Base-by-base conservation (phyloP, 2,329 filamentous ascomycete genomes). In the Fusarium floridanum region DNA sequence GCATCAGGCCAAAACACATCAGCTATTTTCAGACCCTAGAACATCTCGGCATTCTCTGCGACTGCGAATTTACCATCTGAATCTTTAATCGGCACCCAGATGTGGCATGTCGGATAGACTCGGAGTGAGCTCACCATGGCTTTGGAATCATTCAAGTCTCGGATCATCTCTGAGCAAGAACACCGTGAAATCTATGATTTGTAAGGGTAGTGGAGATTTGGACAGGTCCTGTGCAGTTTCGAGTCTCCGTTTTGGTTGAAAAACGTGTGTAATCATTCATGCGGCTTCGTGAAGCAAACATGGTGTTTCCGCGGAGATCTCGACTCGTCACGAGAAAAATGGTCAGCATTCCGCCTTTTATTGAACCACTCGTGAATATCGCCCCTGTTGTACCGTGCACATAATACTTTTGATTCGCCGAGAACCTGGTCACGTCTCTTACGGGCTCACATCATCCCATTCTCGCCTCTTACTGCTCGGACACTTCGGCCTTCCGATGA, bases 301-400 rank as follows among this genome's bases (percentile, higher is more conserved):
- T 45, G 14, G 24, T 45, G 48, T 64, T 64, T 64, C 61, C 61
- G 61, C 61, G 61, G 61, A 64, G 61, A 64, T 56, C 34, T 43
- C 22, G 14, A 16, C 34, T 17, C 34, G 43, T 64, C 22, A 50
- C 34, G 24, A 41, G 24, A 27, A 32, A 64, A 27, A 57, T 22
- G 34, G 32, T 22, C 34, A 64, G 48, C 10, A 57, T 56, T 37
- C 48, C 24, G 24, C 43, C 43, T 45, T 14, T 20, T 14, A 45
- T 29, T 29, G 27, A 34, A 32, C 45, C 43, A 37, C 34, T 37
- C 6, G 29, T 29, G 24, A 27, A 16, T 29, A 20, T 24, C 34
- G 36, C 53, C 53, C 53, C 53, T 12, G 16, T 17, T 12, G n/a
- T 14, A 9, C 27, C 41, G 60, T 48, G 29, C 60, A 36, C 14